Evolutionary conservation across 306 rosid genomes (phyloP).

Genomic region (Vicia villosa): DNA sequence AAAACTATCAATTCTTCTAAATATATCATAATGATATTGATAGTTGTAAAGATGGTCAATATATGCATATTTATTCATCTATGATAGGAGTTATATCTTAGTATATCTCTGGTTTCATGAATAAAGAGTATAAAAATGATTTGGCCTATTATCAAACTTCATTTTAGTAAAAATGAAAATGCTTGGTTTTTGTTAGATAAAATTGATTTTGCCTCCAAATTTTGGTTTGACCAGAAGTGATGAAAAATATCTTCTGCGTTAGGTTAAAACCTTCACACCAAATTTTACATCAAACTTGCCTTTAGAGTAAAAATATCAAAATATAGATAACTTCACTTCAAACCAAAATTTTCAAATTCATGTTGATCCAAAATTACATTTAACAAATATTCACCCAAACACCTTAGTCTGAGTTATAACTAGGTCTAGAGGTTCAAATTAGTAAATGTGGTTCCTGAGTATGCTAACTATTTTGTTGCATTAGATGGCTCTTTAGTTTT

Average conservation of each 20-base stretch:
- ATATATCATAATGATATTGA: background rate
- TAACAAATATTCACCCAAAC: background rate
- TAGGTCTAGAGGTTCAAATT: slow-evolving; percentile 2
- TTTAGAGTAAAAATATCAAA: background rate
- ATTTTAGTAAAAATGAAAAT: background rate
- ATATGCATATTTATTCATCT: slow-evolving; percentile 10
- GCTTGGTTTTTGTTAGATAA: background rate
- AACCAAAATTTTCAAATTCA: background rate
- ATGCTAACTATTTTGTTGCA: slow-evolving; percentile 29
- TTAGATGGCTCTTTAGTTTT: background rate
- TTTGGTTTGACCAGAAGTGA: slow-evolving; percentile 2
- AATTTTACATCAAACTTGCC: background rate
- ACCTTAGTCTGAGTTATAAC: slow-evolving; percentile 2
- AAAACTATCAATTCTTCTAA: background rate
- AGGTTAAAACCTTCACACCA: background rate
- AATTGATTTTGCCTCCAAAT: background rate
- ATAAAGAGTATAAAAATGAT: background rate
- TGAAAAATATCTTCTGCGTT: background rate
- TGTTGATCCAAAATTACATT: background rate
- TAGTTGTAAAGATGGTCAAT: slow-evolving; percentile 13
- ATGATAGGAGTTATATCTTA: slow-evolving; percentile 2
- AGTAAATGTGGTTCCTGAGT: slow-evolving; percentile 8
- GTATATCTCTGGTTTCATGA: background rate
- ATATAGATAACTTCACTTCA: slow-evolving; percentile 4
- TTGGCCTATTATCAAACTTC: background rate